Evolutionary conservation across 2,329 filamentous ascomycete species (phyloP).

Genomic region (Coniosporium tulheliwenetii): DNA sequence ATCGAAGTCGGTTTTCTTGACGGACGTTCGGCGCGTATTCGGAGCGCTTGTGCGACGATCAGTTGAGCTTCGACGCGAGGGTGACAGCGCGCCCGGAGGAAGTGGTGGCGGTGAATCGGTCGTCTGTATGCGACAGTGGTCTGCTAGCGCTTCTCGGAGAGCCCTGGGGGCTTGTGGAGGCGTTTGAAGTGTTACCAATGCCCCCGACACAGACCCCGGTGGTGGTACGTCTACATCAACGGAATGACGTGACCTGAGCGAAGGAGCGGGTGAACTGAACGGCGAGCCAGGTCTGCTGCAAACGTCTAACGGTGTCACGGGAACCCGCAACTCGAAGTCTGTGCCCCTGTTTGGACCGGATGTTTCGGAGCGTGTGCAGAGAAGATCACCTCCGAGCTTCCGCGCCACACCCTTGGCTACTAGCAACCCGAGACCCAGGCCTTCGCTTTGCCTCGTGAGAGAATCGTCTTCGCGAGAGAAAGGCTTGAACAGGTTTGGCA

Average conservation of each 20-base stretch:
- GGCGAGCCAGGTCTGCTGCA: slow-evolving; percentile 35
- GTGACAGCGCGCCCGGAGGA: no score
- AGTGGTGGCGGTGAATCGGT: neutral
- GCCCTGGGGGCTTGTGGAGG: no score
- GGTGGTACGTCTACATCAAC: no score
- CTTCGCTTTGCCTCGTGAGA: slow-evolving; percentile 50
- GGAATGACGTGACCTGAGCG: neutral
- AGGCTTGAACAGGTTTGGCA: slow-evolving; percentile 52
- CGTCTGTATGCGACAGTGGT: no score
- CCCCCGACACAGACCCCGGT: no score
- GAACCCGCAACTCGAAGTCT: slow-evolving; percentile 54
- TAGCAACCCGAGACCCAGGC: slow-evolving; percentile 51
- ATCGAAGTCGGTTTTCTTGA: slow-evolving; percentile 28
- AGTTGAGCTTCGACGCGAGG: no score
- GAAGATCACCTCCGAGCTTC: slow-evolving; percentile 52
- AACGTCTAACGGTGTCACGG: slow-evolving; percentile 37
- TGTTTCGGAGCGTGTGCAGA: slow-evolving; percentile 47
- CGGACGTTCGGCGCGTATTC: slow-evolving; percentile 8
- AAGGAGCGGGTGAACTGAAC: slow-evolving; percentile 26
- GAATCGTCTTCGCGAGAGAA: slow-evolving; percentile 56
- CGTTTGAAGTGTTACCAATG: no score
- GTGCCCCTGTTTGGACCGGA: slow-evolving; percentile 44
- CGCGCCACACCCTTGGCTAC: slow-evolving; percentile 56
- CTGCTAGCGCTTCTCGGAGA: no score
- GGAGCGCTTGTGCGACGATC: no score